A percentile compares a stretch with the other conserved stretches of the same genome.
Conservation (phyloP, 2,329 filamentous ascomycete genomes). For the Claviceps pazoutovae region DNA sequence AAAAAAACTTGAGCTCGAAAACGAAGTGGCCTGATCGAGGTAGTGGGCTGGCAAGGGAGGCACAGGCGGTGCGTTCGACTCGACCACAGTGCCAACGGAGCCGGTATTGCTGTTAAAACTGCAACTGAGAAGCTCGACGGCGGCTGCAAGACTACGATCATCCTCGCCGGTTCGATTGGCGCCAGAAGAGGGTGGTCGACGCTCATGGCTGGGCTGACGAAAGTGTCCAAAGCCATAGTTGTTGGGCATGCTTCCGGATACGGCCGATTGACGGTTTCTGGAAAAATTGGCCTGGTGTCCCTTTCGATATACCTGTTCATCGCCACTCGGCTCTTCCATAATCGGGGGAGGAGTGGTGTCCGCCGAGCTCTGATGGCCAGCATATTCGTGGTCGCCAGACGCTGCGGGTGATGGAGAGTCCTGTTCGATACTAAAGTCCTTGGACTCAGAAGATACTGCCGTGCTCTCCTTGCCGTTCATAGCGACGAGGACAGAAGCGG, state of each 20-base stretch:
- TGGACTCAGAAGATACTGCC: constrained; percentile 49
- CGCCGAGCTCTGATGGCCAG: constrained; percentile 67
- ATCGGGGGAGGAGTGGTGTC: constrained; percentile 87
- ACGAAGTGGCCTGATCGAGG: constrained; percentile 43
- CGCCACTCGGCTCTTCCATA: constrained; percentile 45
- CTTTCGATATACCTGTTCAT: constrained; percentile 35
- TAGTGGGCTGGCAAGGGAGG: constrained; percentile 76
- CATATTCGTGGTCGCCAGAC: constrained; percentile 66
- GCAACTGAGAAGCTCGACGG: constrained; percentile 80
- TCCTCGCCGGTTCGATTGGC: constrained; percentile 63
- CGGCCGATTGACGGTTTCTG: constrained; percentile 66
- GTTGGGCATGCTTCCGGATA: constrained; percentile 33
- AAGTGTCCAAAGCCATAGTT: constrained; percentile 40
- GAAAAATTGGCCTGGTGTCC: constrained; percentile 50
- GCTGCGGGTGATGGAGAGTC: constrained; percentile 72
- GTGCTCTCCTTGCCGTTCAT: constrained; percentile 56
- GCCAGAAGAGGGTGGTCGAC: constrained; percentile 66
- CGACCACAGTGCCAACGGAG: constrained; percentile 45
- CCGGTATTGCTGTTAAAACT: constrained; percentile 69
- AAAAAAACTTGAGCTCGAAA: constrained; percentile 48
- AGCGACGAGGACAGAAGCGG: constrained; percentile 84
- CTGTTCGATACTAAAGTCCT: constrained; percentile 60
- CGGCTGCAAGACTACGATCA: constrained; percentile 76
- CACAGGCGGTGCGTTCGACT: constrained; percentile 69
- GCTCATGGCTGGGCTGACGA: constrained; percentile 62